These are phyloP conservation scores for Leishmania martiniquensis DNA, from an alignment of 208 protist species.

Conservation along the genomic window DNA sequence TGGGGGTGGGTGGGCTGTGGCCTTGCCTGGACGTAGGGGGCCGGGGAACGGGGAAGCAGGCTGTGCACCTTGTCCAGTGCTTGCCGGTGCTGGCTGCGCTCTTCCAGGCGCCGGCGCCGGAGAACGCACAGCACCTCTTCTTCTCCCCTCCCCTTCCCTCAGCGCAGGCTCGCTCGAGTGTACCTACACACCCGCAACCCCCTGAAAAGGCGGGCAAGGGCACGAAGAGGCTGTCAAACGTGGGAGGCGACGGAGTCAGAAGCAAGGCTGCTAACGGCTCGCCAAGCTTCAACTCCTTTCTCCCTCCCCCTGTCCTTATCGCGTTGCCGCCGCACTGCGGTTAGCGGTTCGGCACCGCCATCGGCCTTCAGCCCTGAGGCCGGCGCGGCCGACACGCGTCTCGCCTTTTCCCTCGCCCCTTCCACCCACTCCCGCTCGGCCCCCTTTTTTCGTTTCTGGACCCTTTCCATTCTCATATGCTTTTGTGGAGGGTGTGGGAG, in stretches of 20 bases:
- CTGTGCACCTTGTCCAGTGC: too few relatives aligned
- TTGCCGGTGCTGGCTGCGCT: background rate
- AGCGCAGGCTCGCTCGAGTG: background rate
- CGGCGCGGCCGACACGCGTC: background rate
- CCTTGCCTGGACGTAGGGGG: too few relatives aligned
- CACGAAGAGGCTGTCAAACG: background rate
- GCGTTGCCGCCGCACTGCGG: conserved; percentile 11
- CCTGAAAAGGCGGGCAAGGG: background rate
- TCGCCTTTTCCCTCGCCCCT: too few relatives aligned
- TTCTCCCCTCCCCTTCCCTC: background rate
- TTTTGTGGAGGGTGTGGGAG: background rate
- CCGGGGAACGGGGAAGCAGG: too few relatives aligned
- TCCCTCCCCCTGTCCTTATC: conserved; percentile 4
- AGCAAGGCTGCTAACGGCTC: too few relatives aligned
- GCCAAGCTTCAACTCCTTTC: background rate
- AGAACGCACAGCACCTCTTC: background rate
- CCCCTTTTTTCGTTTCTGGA: background rate
- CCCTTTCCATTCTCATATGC: background rate
- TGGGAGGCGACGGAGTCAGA: background rate
- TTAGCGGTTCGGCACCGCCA: background rate
- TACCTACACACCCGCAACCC: background rate
- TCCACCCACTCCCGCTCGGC: background rate
- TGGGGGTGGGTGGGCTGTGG: too few relatives aligned
- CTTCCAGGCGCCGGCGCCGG: background rate
- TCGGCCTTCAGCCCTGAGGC: background rate